Conservation (phyloP, 1,284 basidiomycete genomes). For the Mycosarcoma mackinlayi region DNA sequence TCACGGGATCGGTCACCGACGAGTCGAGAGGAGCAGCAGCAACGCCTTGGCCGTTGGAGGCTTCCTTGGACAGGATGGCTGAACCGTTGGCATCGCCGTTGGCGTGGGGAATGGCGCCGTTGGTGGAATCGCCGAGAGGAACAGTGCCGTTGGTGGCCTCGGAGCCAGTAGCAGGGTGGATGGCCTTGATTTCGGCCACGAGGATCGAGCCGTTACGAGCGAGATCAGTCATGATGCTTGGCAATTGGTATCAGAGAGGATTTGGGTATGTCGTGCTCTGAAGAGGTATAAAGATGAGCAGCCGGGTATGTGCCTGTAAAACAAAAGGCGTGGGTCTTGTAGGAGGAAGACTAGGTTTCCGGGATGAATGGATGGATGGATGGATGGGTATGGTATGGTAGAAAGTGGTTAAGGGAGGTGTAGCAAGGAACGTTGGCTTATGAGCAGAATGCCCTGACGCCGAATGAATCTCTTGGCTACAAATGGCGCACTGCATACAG, state of each 20-base stretch:
- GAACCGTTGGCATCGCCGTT: conserved; percentile 20
- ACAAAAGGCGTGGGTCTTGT: not conserved
- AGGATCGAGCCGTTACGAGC: conserved; percentile 48
- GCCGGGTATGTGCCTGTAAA: not conserved
- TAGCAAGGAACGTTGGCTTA: not conserved
- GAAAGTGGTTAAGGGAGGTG: not conserved
- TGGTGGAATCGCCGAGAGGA: conserved; percentile 3
- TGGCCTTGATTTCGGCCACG: conserved; percentile 52
- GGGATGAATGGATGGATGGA: not conserved
- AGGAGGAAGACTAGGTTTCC: not conserved
- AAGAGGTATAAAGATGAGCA: conserved; percentile 3
- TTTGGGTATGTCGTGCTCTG: conserved; percentile 2
- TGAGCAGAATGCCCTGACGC: not conserved
- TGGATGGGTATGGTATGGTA: conserved; percentile 16
- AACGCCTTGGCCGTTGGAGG: conserved; percentile 16
- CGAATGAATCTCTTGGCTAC: not conserved
- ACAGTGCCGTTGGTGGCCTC: conserved; percentile 12
- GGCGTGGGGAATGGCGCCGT: conserved; percentile 5
- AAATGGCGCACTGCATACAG: not conserved
- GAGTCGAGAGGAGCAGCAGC: conserved; percentile 38
- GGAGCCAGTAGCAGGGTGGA: conserved; percentile 18
- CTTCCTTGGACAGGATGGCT: not conserved
- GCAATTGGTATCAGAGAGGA: conserved; percentile 8
- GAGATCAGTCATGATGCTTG: conserved; percentile 40
- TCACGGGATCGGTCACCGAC: conserved; percentile 25